These are phyloP conservation scores for Dictyophora rubrovolvata DNA, from an alignment of 768 basidiomycete genomes.

Conservation along the genomic window DNA sequence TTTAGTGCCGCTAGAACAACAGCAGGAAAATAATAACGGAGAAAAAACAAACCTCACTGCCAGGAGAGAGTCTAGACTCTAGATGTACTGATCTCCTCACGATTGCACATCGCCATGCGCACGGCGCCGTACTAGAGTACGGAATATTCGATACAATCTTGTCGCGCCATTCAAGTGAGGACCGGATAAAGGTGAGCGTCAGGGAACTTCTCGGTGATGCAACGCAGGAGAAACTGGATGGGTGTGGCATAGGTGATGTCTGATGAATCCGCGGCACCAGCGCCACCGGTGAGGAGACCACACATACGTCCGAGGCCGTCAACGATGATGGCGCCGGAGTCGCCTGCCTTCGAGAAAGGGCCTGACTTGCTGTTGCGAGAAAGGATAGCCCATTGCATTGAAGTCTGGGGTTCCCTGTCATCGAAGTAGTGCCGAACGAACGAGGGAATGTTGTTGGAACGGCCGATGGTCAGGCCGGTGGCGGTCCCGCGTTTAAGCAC, in stretches of 20 bases:
- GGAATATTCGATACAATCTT: too few species aligned
- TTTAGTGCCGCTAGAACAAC: too few species aligned
- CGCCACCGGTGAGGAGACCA: conserved; percentile 27
- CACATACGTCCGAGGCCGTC: conserved; percentile 24
- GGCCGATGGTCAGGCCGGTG: conserved; percentile 28
- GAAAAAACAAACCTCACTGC: too few species aligned
- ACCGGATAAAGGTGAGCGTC: conserved; percentile 3
- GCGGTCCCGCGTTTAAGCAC: conserved; percentile 28
- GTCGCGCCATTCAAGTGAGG: background rate
- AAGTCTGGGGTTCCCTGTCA: conserved; percentile 10
- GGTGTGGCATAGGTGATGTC: conserved; percentile 32
- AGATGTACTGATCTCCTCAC: too few species aligned
- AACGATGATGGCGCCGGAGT: conserved; percentile 29
- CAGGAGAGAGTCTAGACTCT: too few species aligned
- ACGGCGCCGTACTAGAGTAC: too few species aligned
- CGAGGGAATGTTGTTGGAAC: conserved; percentile 24
- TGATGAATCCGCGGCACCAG: conserved; percentile 18
- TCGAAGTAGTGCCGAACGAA: conserved; percentile 24
- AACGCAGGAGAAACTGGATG: conserved; percentile 22
- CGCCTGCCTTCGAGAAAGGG: conserved; percentile 26
- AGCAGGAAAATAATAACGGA: too few species aligned
- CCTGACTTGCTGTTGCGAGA: conserved; percentile 20
- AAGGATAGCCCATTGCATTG: conserved; percentile 23
- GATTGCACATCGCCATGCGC: too few species aligned
- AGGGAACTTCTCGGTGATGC: conserved; percentile 10